Base-by-base conservation (phyloP, 1,139 yeast species). In the Blastobotrys capitulatus region DNA sequence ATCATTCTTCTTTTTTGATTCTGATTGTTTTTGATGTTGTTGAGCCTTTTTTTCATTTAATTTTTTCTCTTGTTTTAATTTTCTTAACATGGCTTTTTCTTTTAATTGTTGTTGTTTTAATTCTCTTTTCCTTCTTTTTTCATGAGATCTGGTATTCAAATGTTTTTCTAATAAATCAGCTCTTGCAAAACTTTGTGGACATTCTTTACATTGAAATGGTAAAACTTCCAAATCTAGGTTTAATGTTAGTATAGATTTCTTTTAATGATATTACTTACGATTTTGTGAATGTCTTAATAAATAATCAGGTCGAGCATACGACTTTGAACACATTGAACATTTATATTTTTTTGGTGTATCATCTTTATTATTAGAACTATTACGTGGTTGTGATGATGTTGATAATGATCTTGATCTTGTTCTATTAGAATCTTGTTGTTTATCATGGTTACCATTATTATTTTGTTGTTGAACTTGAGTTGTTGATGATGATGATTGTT, bases 241-340 rank as follows among this genome's bases (percentile, higher is more conserved):
- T 16, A 34, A n/a, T n/a, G 41, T 16, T 16, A 40, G 41, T 40
- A 40, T 36, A 2, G 22, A 5, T 35, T 6, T 35, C 12, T 35
- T 4, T 6, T 19, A 7, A 10, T 35, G 4, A 7, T 19, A 3
- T 18, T 2, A 54, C 62, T 38, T 44, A 59, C 62, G 71, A 52
- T 68, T 68, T 5, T 66, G 66, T 15, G 70, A 58, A 52, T 68
- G 72, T 16, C 72, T 59, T 19, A 64, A 65, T 26, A 68, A 59
- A 51, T 68, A 68, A 53, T 68, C 72, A 12, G 67, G 57, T 27
- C 72, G 60, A 51, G 67, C 66, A 53, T 68, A 68, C 37, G 61
- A 54, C 54, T 68, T 68, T 34, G 60, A 37, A 37, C 40, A 26
- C 40, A 13, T 37, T 12, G 12, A 3, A 29, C 32, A 29, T 29